These are phyloP conservation scores for Podospora bellae-mahoneyi DNA, from an alignment of 495 filamentous ascomycete genomes.

Conservation along the genomic window DNA sequence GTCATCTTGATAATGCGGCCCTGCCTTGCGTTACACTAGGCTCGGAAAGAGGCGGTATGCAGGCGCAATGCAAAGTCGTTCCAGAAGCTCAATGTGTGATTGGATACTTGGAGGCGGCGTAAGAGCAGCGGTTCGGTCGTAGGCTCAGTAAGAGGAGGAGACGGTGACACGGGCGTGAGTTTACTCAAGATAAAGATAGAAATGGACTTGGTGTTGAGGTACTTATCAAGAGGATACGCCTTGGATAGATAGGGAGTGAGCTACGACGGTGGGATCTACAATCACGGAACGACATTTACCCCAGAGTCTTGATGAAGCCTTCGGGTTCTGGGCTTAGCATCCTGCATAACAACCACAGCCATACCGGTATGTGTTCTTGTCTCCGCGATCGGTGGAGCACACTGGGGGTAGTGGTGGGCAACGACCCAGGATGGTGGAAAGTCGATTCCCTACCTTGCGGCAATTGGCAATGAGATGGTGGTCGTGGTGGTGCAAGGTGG, in stretches of 20 bases:
- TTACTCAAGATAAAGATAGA: neutral
- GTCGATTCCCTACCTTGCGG: neutral
- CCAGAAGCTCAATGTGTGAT: neutral
- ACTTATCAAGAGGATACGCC: neutral
- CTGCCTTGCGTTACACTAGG: constrained; percentile 1
- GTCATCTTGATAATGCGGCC: neutral
- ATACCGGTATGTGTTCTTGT: neutral
- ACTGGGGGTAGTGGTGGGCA: too few relatives aligned
- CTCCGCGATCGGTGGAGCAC: neutral
- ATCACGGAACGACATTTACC: neutral
- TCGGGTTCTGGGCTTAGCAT: neutral
- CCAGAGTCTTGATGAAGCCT: neutral
- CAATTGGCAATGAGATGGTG: too few relatives aligned
- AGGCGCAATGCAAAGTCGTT: constrained; percentile 4
- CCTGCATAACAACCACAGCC: neutral
- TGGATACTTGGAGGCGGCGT: neutral
- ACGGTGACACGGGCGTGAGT: neutral
- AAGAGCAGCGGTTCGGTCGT: constrained; percentile 1
- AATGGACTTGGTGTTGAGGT: neutral
- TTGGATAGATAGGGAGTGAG: neutral
- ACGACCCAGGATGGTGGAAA: neutral
- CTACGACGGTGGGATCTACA: neutral
- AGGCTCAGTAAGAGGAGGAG: neutral
- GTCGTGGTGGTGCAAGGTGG: neutral
- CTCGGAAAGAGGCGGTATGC: neutral